A percentile compares a stretch with the other conserved stretches of the same genome.
phyloP scores from a whole-genome alignment of 768 basidiomycete genomes.

The Lactarius trivialis region DNA sequence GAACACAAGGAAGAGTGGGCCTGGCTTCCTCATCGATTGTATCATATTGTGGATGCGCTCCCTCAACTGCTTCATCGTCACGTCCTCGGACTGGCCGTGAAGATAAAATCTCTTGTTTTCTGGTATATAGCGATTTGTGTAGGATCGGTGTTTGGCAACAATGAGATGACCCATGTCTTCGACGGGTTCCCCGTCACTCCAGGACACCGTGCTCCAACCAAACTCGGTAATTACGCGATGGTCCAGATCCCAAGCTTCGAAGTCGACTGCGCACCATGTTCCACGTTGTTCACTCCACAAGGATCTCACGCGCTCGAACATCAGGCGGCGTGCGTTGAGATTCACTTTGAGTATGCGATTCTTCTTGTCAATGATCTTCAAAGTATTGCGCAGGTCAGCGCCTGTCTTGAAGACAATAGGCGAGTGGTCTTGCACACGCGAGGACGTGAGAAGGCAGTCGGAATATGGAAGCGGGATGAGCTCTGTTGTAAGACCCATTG shows the following conservation, averaged over 20 bases:
- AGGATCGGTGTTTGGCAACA: slow-evolving; percentile 52
- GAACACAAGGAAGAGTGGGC: slow-evolving; percentile 73
- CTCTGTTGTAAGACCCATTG: slow-evolving; percentile 57
- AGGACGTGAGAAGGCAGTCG: slow-evolving; percentile 61
- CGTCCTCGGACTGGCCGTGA: slow-evolving; percentile 55
- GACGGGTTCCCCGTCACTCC: slow-evolving; percentile 45
- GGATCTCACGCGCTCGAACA: slow-evolving; percentile 62
- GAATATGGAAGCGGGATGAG: slow-evolving; percentile 71
- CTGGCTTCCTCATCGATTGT: slow-evolving; percentile 33
- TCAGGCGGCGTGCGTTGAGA: slow-evolving; percentile 48
- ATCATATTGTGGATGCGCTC: slow-evolving; percentile 44
- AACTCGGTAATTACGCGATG: slow-evolving; percentile 73
- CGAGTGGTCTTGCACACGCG: slow-evolving; percentile 51
- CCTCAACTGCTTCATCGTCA: slow-evolving; percentile 48
- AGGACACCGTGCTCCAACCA: slow-evolving; percentile 60
- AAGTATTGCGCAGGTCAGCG: slow-evolving; percentile 46
- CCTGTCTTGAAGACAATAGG: slow-evolving; percentile 51
- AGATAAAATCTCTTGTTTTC: slow-evolving; percentile 56
- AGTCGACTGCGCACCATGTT: slow-evolving; percentile 72
- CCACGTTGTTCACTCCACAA: slow-evolving; percentile 59
- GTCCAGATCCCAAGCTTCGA: slow-evolving; percentile 79
- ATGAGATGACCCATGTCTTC: slow-evolving; percentile 54
- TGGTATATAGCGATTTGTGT: slow-evolving; percentile 58
- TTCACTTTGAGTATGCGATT: slow-evolving; percentile 68
- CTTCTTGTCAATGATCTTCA: slow-evolving; percentile 74